These are phyloP conservation scores for Crithidia sp. DNA, from an alignment of 208 protist genomes.

Conservation along the genomic window DNA sequence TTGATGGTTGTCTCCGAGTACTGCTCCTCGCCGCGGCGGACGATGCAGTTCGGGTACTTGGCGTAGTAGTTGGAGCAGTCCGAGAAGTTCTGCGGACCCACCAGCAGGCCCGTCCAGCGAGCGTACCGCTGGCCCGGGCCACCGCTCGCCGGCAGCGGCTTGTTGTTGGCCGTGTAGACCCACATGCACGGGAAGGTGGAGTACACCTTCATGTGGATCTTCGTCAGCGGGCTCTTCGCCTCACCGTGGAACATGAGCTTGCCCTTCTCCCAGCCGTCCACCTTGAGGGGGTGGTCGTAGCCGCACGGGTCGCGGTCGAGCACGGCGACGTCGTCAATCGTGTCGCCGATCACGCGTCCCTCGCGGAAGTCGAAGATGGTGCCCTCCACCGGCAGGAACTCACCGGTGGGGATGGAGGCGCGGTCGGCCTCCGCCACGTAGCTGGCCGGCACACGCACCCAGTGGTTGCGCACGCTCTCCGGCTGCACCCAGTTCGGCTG, in stretches of 20 bases:
- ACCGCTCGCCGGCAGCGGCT: constrained; percentile 44
- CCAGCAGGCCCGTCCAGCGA: constrained; percentile 43
- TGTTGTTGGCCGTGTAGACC: constrained; percentile 79
- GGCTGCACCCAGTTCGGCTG: constrained; percentile 28
- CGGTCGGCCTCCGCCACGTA: constrained; percentile 41
- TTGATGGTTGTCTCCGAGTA: constrained; percentile 57
- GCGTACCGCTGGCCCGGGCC: constrained; percentile 51
- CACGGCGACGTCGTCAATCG: constrained; percentile 35
- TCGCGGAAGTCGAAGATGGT: constrained; percentile 52
- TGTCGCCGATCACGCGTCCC: constrained; percentile 37
- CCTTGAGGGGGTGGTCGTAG: constrained; percentile 59
- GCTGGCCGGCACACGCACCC: constrained; percentile 45
- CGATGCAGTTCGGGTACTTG: constrained; percentile 36
- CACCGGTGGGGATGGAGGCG: constrained; percentile 45
- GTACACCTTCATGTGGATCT: constrained; percentile 64
- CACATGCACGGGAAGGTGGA: constrained; percentile 65
- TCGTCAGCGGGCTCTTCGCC: constrained; percentile 45
- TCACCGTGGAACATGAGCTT: constrained; percentile 51
- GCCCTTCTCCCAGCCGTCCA: constrained; percentile 48
- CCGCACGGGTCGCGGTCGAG: constrained; percentile 56
- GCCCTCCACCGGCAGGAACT: constrained; percentile 31
- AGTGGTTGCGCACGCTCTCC: constrained; percentile 44
- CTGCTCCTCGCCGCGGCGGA: constrained; percentile 44
- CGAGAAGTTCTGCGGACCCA: constrained; percentile 61
- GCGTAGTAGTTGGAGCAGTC: constrained; percentile 47